Evolutionary conservation across 305 asterid genomes (phyloP).

Genomic region (Nicotiana rustica): DNA sequence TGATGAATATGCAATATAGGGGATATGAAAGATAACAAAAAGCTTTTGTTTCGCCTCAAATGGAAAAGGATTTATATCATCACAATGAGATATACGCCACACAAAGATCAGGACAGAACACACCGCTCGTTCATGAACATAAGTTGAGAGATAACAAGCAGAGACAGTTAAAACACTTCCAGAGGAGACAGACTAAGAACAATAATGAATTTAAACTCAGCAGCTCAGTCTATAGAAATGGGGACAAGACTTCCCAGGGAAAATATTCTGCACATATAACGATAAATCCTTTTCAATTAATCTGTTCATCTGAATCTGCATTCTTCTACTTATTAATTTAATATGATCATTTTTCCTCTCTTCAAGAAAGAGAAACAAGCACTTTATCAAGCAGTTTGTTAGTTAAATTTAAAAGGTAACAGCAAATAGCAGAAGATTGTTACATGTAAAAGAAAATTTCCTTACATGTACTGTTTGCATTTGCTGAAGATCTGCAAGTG

Average conservation of each 20-base stretch:
- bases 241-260: conserved; percentile 20
- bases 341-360: not conserved
- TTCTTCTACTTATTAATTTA: conserved; percentile 1
- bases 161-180: not conserved
- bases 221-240: conserved; percentile 8
- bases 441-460: conserved; percentile 29
- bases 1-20: not conserved
- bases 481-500: conserved; percentile 85
- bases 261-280: not conserved
- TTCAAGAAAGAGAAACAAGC: conserved; percentile 18
- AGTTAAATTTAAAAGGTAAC: not conserved
- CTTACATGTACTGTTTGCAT: conserved; percentile 95
- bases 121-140: not conserved
- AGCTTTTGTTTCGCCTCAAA: conserved; percentile 12
- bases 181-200: not conserved
- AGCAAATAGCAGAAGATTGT: conserved; percentile 8
- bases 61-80: not conserved
- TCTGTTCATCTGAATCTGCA: not conserved
- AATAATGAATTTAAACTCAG: conserved; percentile 1
- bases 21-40: conserved; percentile 21
- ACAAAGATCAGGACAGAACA: not conserved
- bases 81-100: not conserved
- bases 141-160: conserved; percentile 18
- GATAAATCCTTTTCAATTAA: not conserved
- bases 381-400: not conserved